Base-by-base conservation (phyloP, 1,284 basidiomycete species). In the Cryptococcus sp. region DNA sequence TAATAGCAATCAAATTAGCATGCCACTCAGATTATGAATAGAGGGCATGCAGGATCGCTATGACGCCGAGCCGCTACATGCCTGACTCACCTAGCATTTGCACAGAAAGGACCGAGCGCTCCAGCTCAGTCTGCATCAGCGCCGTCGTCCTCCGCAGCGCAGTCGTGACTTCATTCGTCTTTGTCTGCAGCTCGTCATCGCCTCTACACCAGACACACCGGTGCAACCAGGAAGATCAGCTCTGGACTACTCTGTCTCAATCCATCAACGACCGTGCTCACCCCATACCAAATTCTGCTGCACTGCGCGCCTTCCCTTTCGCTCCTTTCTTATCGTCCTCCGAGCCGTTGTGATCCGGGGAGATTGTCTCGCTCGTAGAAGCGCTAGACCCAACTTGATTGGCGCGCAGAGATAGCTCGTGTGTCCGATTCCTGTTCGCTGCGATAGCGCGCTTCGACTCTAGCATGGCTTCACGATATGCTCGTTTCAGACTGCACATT, bases 101-200 rank as follows among this genome's bases (percentile, higher is more conserved):
- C 4, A 83, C 83, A 1, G 89, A 86, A 46, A 95, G 80, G 13
- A 94, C 89, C 0, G 91, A 93, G 37, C 87, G 85, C 70, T 96
- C 89, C 3, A 97, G 85, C 70, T 97, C 93, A 47, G 84, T 85
- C 77, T 94, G 91, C 88, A 97, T 91, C 10, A 91, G 79, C 19
- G 82, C 83, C 26, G 93, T 84, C 6, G 93, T 96, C 37, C 92
- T 84, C 50, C 89, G 86, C 5, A 97, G 80, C 2, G 91, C 86
- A 48, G 89, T 87, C 0, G 93, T 95, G 15, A 97, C 90, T 64
- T 94, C 86, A 65, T 89, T 85, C 58, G 87, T 91, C 23, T 91
- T 87, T 64, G 87, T 87, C 87, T 93, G 93, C 10, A 97, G 81
- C 0, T 84, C 84, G 66, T 96, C 92, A 62, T 92, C 92, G 8